A percentile compares a stretch with the other conserved stretches of the same genome.
These are phyloP conservation scores for Falciphora oryzae DNA, from an alignment of 2,329 filamentous ascomycete species.

Conservation along the genomic window DNA sequence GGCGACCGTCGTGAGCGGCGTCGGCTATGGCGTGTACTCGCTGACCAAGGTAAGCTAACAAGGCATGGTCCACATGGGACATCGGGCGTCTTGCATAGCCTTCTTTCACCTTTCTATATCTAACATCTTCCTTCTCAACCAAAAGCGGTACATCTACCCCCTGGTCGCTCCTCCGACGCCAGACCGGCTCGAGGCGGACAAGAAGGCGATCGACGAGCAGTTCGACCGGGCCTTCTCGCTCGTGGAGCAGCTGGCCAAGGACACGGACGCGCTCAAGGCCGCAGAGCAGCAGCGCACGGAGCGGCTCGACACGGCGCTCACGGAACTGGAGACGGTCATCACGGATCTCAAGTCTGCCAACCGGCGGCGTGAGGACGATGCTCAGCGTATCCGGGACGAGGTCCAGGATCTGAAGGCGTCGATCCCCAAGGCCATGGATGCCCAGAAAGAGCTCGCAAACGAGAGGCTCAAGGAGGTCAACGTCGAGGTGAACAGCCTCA, in stretches of 20 bases:
- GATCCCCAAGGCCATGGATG: conserved; percentile 83
- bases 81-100: too few species aligned
- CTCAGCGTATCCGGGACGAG: conserved; percentile 79
- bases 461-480: conserved; percentile 77
- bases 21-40: conserved; percentile 82
- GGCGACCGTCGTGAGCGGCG: conserved; percentile 88
- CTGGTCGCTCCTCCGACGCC: conserved; percentile 90
- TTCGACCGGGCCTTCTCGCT: conserved; percentile 89
- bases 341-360: conserved; percentile 75
- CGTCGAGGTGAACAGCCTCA: conserved; percentile 83
- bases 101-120: not conserved
- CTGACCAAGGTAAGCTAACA: conserved; percentile 65
- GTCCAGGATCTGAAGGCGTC: conserved; percentile 74
- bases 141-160: conserved; percentile 80
- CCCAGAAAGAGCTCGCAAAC: conserved; percentile 80
- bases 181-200: conserved; percentile 90
- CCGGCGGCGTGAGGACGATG: conserved; percentile 79
- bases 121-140: not conserved
- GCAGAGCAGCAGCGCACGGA: conserved; percentile 81
- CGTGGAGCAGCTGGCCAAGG: conserved; percentile 85
- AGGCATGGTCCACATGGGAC: too few species aligned
- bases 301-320: conserved; percentile 72
- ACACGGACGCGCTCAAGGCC: conserved; percentile 81
- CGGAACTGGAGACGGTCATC: conserved; percentile 80
- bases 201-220: conserved; percentile 83